Base-by-base conservation (phyloP, 495 filamentous ascomycete species). In the Xylaria venustula region DNA sequence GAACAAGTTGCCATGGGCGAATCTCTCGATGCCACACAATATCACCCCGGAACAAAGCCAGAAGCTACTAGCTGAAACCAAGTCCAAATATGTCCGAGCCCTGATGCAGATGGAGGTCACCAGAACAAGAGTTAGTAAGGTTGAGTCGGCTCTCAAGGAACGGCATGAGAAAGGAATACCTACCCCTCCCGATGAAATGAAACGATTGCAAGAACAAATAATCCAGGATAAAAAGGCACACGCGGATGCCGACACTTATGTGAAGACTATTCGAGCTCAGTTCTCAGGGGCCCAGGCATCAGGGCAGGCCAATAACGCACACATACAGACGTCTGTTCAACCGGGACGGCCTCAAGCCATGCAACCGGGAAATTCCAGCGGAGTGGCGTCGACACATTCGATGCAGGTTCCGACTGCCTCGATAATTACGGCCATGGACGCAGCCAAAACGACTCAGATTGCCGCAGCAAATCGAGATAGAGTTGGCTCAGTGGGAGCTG, bases 391-490 rank as follows among this genome's bases (percentile, higher is more conserved):
- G 19, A 60, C 59, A 30, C 64, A 69, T 42, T 60, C 67, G 5
- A 69, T 68, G 64, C 64, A 69, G 19, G 63, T 63, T 32, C 66
- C 67, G 6, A 58, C 70, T 5, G 61, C 71, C 11, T 65, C 68
- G 49, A 63, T 83, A 25, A 81, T 76, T 65, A 79, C 79, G 8
- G 81, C 80, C 23, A 77, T 83, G 62, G 80, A 83, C 58, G 77
- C 77, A 8, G 81, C 80, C 42, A 80, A 81, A 69, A 81, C 77
- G 26, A 77, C 81, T 50, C 81, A 83, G 58, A 52, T 80, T 55
- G 70, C 70, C 37, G 70, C 60, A 3, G 58, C 58, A 28, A 72
- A 61, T 51, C 73, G 73, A 20, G 61, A 62, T 54, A 73, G 73
- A 20, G 60, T 66, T 5, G 71, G 64, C 1, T 50, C 65, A 20